Percentiles rank a stretch among this genome's conserved stretches.
These are phyloP conservation scores for Penicillium oxalicum DNA, from an alignment of 2,329 filamentous ascomycete genomes.

Conservation along the genomic window DNA sequence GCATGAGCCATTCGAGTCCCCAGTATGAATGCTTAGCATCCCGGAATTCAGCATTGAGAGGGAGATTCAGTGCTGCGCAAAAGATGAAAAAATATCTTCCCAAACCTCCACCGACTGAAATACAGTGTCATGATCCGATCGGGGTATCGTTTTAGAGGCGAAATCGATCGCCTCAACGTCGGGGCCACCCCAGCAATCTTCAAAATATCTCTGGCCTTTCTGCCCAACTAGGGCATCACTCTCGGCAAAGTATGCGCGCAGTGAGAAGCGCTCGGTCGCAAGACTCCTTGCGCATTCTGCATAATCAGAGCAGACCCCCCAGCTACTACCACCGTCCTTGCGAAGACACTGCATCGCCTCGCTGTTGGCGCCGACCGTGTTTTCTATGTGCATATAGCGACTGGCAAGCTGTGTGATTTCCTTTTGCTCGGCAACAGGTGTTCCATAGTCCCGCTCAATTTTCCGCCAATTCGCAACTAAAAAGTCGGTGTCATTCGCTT, in stretches of 20 bases:
- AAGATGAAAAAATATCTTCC: slow-evolving; percentile 12
- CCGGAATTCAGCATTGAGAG: too few species aligned
- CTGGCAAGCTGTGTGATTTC: slow-evolving; percentile 14
- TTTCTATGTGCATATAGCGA: slow-evolving; percentile 24
- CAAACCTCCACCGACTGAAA: slow-evolving; percentile 13
- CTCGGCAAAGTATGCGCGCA: slow-evolving; percentile 34
- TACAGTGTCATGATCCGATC: slow-evolving; percentile 38
- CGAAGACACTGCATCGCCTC: slow-evolving; percentile 36
- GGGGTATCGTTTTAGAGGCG: slow-evolving; percentile 22
- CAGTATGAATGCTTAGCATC: too few species aligned
- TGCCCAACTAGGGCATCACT: slow-evolving; percentile 41
- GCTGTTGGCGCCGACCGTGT: slow-evolving; percentile 32
- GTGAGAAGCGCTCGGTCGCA: slow-evolving; percentile 1
- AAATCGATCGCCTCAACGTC: slow-evolving; percentile 29
- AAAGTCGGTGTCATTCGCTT: slow-evolving; percentile 4
- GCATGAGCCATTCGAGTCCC: too few species aligned
- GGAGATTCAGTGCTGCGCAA: too few species aligned
- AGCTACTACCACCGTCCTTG: slow-evolving; percentile 25
- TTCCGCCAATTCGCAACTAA: slow-evolving; percentile 10
- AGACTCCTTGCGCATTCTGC: slow-evolving; percentile 15
- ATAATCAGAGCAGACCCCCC: slow-evolving; percentile 37
- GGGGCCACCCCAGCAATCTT: slow-evolving; percentile 34
- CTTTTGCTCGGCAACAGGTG: slow-evolving; percentile 8
- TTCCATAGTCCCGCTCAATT: slow-evolving; percentile 18
- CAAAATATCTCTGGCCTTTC: slow-evolving; percentile 40